Evolutionary conservation across 257 asterid species (phyloP), one percentile per base, ranked within the genome.

Genomic region (Cruciata laevipes): DNA sequence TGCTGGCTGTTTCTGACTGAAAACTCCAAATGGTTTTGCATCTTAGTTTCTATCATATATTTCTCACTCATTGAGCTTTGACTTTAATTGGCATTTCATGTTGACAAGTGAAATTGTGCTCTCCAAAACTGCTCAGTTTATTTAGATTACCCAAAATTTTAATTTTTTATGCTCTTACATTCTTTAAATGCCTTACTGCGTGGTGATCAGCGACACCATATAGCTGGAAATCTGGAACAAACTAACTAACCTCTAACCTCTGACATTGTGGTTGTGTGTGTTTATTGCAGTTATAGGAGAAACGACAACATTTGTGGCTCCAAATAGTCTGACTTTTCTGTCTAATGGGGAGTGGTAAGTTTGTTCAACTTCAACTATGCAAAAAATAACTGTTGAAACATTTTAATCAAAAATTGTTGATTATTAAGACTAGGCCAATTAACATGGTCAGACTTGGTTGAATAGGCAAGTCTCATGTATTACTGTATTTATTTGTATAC

Each of bases 321-420:
- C 97, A 51, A 65, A 80, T 75, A 86, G 80, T 63, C 70, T 66
- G 72, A 82, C 87, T 60, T 90, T 94, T 79, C 97, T 94, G 69
- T 90, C 99, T 59, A 94, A 90, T 65, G 99, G 99, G 6, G 99
- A 94, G 83, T 94, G 99, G 99, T 94, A 81, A 81, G 90, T 38
- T 56, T 68, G 33, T 61, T 73, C 66, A 7, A 40, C 44, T 33
- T 57, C 12, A 56, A 40, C 52, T 20, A 7, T 61, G 66, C 7
- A 61, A 33, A 21, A 6, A 27, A 2, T 31, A 61, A 31, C 17
- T 61, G 27, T 61, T 18, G 65, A 61, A 61, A 61, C 42, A 16
- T 30, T 60, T 14, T 61, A 32, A 21, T 61, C 16, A 8, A 16
- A n/a, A 60, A 31, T 37, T 27, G n/a, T 60, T 60, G 21, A 13